Base-by-base conservation (phyloP, 1,284 basidiomycete genomes). In the Trichosporon sp. region DNA sequence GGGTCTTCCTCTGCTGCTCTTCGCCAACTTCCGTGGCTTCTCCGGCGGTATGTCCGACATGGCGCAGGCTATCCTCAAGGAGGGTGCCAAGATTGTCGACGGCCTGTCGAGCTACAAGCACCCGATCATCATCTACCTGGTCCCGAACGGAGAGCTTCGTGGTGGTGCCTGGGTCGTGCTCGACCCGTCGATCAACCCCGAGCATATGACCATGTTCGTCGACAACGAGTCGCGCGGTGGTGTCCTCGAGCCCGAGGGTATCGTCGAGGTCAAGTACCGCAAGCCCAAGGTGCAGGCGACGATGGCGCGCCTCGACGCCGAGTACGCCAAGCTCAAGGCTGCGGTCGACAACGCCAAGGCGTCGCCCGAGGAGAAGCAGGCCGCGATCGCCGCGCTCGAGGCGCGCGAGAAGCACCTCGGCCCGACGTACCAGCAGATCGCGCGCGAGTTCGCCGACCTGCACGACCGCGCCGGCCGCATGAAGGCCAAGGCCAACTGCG, bases 21-120 rank as follows among this genome's bases (percentile, higher is more conserved):
- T 99, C 78, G 97, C 97, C 72, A 99, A 99, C 87, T 99, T 97
- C 95, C 93, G 97, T 87, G 97, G 97, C 44, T 99, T 99, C 90
- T 99, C 97, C 27, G 97, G 97, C 75, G 97, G 97, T 78, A 80
- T 81, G 77, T 79, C 78, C 47, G 77, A 80, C 75, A 85, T 82
- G 85, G 94, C 93, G 78, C 93, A 96, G 82, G 93, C 95, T 79
- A 89, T 96, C 72, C 86, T 96, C 78, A 96, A 96, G 84, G 92
- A 95, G 81, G 93, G 93, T 63, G 91, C 93, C 47, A 96, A 95
- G 84, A 99, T 99, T 74, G 97, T 99, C 83, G 97, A 99, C 81
- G 97, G 96, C 58, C 88, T 99, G 42, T 95, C 94, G 64, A 90
- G 88, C 81, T 99, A 98, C 88, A 96, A 93, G 84, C 94, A 97